phyloP scores from a whole-genome alignment of 208 protist genomes.

The Trypanosoma mega region DNA sequence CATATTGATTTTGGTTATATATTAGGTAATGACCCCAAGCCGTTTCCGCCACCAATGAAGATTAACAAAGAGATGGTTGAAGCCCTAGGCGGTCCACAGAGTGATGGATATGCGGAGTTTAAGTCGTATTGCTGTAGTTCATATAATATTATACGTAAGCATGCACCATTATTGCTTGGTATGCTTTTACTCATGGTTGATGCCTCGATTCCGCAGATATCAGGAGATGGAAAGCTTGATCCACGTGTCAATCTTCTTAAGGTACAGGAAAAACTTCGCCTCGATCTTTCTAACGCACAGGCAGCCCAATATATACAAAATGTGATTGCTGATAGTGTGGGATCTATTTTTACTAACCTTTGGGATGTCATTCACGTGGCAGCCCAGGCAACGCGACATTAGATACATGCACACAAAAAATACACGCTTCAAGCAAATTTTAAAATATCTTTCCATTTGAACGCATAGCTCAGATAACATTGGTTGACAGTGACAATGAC shows the following conservation, averaged over 20 bases:
- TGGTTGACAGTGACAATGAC: no score
- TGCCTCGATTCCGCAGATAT: slow-evolving; percentile 72
- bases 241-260: slow-evolving; percentile 69
- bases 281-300: slow-evolving; percentile 92
- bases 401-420: slow-evolving; percentile 10
- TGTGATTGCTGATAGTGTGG: slow-evolving; percentile 94
- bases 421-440: no score
- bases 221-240: slow-evolving; percentile 33
- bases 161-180: slow-evolving; percentile 94
- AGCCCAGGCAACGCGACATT: slow-evolving; percentile 75
- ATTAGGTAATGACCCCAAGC: slow-evolving; percentile 96
- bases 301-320: slow-evolving; percentile 92
- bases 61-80: slow-evolving; percentile 92
- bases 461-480: no score
- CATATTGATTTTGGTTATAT: slow-evolving; percentile 99
- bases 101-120: slow-evolving; percentile 69
- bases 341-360: slow-evolving; percentile 89
- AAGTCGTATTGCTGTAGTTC: slow-evolving; percentile 92
- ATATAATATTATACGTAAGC: slow-evolving; percentile 96
- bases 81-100: slow-evolving; percentile 78
- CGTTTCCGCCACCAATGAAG: slow-evolving; percentile 97
- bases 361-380: slow-evolving; percentile 90
- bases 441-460: no score
- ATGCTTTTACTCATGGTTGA: slow-evolving; percentile 93
- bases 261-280: slow-evolving; percentile 93